Evolutionary conservation across 495 filamentous ascomycete species (phyloP).

Genomic region (Daldinia decipiens): DNA sequence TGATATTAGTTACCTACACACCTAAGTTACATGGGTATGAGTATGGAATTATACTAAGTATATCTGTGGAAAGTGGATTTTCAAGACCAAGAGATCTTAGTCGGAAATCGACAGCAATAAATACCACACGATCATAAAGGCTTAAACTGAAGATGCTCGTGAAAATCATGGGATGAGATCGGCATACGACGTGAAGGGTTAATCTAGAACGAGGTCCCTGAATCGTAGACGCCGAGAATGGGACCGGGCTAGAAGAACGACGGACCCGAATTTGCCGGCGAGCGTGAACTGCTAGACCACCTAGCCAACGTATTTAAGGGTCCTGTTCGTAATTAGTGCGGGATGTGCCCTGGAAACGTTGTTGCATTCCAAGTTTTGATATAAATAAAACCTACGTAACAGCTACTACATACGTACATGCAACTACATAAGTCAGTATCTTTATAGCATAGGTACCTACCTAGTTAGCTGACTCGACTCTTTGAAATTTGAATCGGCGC

Average conservation of each 20-base stretch:
- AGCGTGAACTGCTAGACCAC: background rate
- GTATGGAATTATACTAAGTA: background rate
- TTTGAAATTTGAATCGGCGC: background rate
- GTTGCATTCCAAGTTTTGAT: background rate
- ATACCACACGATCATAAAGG: constrained; percentile 3
- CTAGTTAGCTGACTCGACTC: background rate
- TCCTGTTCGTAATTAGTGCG: constrained; percentile 7
- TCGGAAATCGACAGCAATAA: constrained; percentile 2
- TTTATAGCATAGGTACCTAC: too few relatives aligned
- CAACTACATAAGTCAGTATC: too few relatives aligned
- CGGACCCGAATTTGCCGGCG: constrained; percentile 26
- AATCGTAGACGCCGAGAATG: constrained; percentile 38
- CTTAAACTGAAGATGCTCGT: background rate
- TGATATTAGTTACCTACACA: constrained; percentile 16
- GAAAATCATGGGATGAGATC: constrained; percentile 16
- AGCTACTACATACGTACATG: too few relatives aligned
- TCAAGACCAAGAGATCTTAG: constrained; percentile 16
- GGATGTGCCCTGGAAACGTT: constrained; percentile 5
- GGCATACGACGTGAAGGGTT: background rate
- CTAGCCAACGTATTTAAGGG: background rate
- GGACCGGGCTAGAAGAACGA: constrained; percentile 23
- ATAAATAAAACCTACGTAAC: constrained; percentile 4
- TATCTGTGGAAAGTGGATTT: background rate
- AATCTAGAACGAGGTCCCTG: constrained; percentile 33
- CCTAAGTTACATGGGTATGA: background rate